Evolutionary conservation across 306 rosid genomes (phyloP), one percentile per base, ranked within the genome.

Genomic region (Canavalia ensiformis): DNA sequence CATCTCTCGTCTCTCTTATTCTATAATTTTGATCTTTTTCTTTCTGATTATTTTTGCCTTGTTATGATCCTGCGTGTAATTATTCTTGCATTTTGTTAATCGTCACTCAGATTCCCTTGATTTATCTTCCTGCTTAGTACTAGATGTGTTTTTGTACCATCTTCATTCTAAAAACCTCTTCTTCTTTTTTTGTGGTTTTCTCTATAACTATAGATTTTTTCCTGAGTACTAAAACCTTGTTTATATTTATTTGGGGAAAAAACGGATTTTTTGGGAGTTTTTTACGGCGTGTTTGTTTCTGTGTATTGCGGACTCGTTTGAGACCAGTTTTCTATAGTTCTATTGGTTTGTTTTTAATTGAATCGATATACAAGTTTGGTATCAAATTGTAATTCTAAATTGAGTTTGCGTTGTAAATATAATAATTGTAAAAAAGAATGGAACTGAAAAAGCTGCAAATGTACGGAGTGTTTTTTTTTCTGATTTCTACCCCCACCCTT

Each of bases 41-140:
- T 45, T 78, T 68, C 8, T 79, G 18, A 65, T 60, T 2, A 37
- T 34, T 62, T 69, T 8, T 41, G 28, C n/a, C 56, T 42, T 73
- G 12, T 28, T 33, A 44, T 78, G 65, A 28, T 72, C 51, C 7
- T 77, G 37, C 13, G 11, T 68, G 10, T 46, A 11, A 31, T 67
- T 37, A 30, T 7, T 3, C 13, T 45, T 70, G 6, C 30, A 59
- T 59, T 52, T 29, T 49, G 45, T 47, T 35, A 25, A 12, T 37
- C 62, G 28, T 35, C 47, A 11, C 25, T 44, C 9, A 11, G 30
- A 77, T 56, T 25, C 28, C 31, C 5, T 35, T 47, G 37, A 29
- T 66, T 60, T 59, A 41, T 68, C 73, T 50, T 50, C 8, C 44
- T 54, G n/a, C 68, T 31, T 35, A 5, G 58, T 13, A 1, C 25